phyloP scores from a whole-genome alignment of 129 eudicot genomes.

The Arctium minus region DNA sequence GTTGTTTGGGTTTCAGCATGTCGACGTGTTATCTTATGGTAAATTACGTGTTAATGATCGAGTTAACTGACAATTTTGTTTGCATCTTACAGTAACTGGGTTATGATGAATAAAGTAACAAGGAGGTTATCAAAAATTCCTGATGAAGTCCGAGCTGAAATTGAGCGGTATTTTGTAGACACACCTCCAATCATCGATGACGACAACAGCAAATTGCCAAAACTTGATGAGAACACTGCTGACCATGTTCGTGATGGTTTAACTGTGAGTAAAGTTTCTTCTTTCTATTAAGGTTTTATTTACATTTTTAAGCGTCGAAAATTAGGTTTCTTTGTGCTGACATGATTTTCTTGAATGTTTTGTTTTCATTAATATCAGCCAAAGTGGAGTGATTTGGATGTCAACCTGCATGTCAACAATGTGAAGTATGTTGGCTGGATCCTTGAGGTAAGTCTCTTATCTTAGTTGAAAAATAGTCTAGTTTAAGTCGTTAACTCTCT shows the following conservation, averaged over 20 bases:
- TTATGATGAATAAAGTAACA: conserved; percentile 96
- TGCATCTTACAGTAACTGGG: conserved; percentile 62
- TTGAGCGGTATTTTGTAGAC: conserved; percentile 67
- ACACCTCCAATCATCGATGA: conserved; percentile 85
- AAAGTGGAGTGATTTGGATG: conserved; percentile 94
- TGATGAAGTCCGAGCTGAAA: conserved; percentile 94
- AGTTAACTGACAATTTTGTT: neutral
- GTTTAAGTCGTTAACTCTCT: neutral
- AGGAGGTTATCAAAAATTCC: conserved; percentile 86
- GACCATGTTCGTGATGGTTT: conserved; percentile 66
- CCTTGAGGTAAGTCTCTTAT: conserved; percentile 58
- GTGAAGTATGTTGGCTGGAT: conserved; percentile 97
- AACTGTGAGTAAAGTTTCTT: conserved; percentile 55
- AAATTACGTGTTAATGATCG: neutral
- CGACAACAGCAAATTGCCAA: conserved; percentile 71
- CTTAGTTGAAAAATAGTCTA: neutral
- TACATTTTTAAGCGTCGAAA: neutral
- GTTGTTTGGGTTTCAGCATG: neutral
- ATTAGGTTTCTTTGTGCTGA: neutral
- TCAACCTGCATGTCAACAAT: conserved; percentile 96
- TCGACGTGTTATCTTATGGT: neutral
- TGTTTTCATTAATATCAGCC: conserved; percentile 47
- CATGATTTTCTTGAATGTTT: conserved; percentile 3
- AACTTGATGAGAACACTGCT: conserved; percentile 79
- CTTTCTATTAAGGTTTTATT: neutral